These are phyloP conservation scores for Pezicula carpinea DNA, from an alignment of 2,329 filamentous ascomycete genomes.

Conservation along the genomic window DNA sequence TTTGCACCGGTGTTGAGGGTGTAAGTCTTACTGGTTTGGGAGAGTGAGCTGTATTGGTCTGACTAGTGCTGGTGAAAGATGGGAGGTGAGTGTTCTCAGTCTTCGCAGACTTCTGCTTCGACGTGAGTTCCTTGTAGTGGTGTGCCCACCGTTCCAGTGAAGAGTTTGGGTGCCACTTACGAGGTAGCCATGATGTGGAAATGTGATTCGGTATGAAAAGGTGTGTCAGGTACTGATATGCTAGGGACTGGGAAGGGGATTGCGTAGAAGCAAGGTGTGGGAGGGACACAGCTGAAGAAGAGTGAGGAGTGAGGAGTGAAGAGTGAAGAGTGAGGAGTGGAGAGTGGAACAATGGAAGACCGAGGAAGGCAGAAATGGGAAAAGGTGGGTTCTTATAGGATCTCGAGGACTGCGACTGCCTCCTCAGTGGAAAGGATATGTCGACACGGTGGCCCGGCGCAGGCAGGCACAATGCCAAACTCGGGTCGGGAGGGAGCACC, in stretches of 20 bases:
- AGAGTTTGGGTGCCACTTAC: too few relatives aligned
- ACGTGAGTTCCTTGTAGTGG: slow-evolving; percentile 12
- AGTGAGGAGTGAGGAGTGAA: not conserved
- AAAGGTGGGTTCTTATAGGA: not conserved
- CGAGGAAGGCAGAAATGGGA: not conserved
- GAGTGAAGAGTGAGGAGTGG: not conserved
- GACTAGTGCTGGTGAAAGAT: slow-evolving; percentile 8
- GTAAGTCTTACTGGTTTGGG: slow-evolving; percentile 44
- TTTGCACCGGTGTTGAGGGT: slow-evolving; percentile 72
- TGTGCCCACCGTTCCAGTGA: slow-evolving; percentile 18
- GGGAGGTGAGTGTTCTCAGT: slow-evolving; percentile 15
- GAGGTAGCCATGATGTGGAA: slow-evolving; percentile 19
- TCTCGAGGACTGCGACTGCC: too few relatives aligned
- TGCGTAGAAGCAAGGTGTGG: not conserved
- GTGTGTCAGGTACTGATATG: not conserved
- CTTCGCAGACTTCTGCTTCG: slow-evolving; percentile 26
- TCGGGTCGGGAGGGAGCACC: too few relatives aligned
- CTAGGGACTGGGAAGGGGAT: not conserved
- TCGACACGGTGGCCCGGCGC: too few relatives aligned
- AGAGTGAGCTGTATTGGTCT: slow-evolving; percentile 18
- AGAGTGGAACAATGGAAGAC: not conserved
- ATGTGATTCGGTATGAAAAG: not conserved
- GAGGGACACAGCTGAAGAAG: too few relatives aligned
- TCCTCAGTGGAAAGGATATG: too few relatives aligned
- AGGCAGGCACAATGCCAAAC: too few relatives aligned